Percentiles rank a stretch among this genome's conserved stretches.
phyloP scores from a whole-genome alignment of 495 filamentous ascomycete genomes.

The Annulohypoxylon bovei region DNA sequence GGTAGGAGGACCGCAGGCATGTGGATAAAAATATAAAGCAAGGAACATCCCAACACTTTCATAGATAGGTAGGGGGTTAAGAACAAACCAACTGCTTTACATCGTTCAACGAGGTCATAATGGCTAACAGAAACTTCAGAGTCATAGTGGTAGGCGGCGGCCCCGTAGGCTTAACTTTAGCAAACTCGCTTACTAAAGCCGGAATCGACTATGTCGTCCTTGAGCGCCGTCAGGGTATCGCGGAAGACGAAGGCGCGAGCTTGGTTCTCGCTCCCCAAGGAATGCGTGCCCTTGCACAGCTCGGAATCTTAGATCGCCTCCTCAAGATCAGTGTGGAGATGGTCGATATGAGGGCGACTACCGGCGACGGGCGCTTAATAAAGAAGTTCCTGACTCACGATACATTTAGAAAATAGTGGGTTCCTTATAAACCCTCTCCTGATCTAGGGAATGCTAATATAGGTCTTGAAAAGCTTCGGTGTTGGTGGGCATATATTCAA shows the following conservation, averaged over 20 bases:
- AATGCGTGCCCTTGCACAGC: conserved; percentile 55
- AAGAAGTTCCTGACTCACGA: background rate
- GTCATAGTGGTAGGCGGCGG: conserved; percentile 61
- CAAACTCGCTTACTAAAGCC: conserved; percentile 49
- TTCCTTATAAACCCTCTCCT: background rate
- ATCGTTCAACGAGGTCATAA: background rate
- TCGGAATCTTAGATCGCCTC: conserved; percentile 50
- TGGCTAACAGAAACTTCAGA: conserved; percentile 42
- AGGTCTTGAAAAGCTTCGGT: conserved; percentile 17
- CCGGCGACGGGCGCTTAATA: background rate
- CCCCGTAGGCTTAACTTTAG: conserved; percentile 56
- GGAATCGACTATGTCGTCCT: conserved; percentile 59
- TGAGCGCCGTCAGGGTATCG: conserved; percentile 48
- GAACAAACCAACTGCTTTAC: background rate
- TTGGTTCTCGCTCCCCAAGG: conserved; percentile 40
- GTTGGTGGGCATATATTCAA: conserved; percentile 9
- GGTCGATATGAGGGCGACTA: background rate
- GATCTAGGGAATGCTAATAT: background rate
- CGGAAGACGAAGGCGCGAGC: conserved; percentile 50
- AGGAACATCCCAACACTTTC: background rate
- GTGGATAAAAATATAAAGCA: background rate
- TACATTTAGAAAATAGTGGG: background rate
- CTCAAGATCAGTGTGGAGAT: background rate
- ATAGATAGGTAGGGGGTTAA: background rate
- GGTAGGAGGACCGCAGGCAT: too few relatives aligned